phyloP scores from a whole-genome alignment of 257 asterid species.

The Lantana camara region DNA sequence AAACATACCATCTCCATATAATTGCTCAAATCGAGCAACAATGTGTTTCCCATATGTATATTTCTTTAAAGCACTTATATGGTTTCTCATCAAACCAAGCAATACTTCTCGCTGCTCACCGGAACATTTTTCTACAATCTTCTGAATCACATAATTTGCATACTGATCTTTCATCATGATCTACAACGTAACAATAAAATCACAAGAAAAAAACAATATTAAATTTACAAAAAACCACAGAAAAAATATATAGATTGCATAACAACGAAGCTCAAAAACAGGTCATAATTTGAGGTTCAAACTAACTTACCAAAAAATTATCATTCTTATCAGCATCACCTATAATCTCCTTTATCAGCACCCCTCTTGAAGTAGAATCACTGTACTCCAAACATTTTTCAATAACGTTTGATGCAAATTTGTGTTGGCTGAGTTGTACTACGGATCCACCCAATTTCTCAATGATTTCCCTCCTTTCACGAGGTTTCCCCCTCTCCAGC shows the following conservation, averaged over 20 bases:
- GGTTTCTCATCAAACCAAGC: conserved; percentile 41
- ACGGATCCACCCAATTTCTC: conserved; percentile 43
- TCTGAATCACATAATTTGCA: conserved; percentile 57
- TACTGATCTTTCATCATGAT: conserved; percentile 60
- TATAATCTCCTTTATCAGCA: conserved; percentile 48
- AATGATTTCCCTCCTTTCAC: conserved; percentile 49
- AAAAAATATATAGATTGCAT: background rate
- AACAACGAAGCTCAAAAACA: background rate
- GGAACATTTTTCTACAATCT: conserved; percentile 44
- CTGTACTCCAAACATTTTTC: conserved; percentile 54
- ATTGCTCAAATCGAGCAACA: conserved; percentile 47
- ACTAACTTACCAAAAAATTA: conserved; percentile 46
- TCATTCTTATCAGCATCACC: conserved; percentile 47
- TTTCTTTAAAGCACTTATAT: conserved; percentile 47
- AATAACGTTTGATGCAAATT: conserved; percentile 53
- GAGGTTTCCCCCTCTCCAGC: conserved; percentile 49
- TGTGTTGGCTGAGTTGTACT: conserved; percentile 56
- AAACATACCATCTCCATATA: conserved; percentile 40
- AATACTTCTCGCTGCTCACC: conserved; percentile 42
- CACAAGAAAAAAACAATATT: conserved; percentile 4
- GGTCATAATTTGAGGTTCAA: conserved; percentile 11
- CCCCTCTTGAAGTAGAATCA: conserved; percentile 41
- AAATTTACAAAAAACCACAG: conserved; percentile 8
- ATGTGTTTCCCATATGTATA: conserved; percentile 55
- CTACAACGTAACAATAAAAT: conserved; percentile 31